phyloP scores from a whole-genome alignment of 805 yeast species.

The Metschnikowia noctiluminum region DNA sequence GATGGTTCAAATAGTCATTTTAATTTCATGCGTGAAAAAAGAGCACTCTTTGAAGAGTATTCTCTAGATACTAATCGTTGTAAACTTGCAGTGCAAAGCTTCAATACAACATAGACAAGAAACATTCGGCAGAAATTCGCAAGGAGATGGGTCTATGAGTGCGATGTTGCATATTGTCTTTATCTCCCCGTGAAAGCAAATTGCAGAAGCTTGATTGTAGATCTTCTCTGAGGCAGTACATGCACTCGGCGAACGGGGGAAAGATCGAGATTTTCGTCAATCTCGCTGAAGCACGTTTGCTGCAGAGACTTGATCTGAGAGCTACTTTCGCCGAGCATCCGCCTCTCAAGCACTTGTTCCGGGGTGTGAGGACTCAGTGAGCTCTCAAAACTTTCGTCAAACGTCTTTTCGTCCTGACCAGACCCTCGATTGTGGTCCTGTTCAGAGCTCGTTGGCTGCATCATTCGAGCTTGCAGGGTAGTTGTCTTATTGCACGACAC shows the following conservation, averaged over 20 bases:
- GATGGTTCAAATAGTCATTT: neutral
- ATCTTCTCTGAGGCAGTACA: neutral
- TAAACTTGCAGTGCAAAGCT: neutral
- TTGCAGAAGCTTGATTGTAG: conserved; percentile 11
- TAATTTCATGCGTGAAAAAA: too few species aligned
- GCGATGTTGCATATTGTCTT: neutral
- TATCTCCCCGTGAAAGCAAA: conserved; percentile 16
- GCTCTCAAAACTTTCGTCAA: conserved; percentile 6
- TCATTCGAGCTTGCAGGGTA: neutral
- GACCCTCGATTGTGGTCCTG: neutral
- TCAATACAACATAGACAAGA: too few species aligned
- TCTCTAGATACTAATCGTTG: neutral
- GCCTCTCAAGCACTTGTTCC: neutral
- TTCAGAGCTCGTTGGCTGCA: neutral
- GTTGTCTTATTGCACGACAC: neutral
- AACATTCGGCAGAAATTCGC: neutral
- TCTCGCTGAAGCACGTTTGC: conserved; percentile 14
- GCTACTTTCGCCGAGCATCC: neutral
- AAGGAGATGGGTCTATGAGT: neutral
- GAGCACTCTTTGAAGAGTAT: too few species aligned
- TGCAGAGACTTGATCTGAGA: conserved; percentile 15
- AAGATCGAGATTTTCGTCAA: conserved; percentile 8
- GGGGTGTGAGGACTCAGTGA: conserved; percentile 10
- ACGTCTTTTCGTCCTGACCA: neutral
- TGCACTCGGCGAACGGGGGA: neutral